A percentile compares a stretch with the other conserved stretches of the same genome.
Evolutionary conservation across 2,329 filamentous ascomycete species (phyloP).

Genomic region (Neofusicoccum sp.): DNA sequence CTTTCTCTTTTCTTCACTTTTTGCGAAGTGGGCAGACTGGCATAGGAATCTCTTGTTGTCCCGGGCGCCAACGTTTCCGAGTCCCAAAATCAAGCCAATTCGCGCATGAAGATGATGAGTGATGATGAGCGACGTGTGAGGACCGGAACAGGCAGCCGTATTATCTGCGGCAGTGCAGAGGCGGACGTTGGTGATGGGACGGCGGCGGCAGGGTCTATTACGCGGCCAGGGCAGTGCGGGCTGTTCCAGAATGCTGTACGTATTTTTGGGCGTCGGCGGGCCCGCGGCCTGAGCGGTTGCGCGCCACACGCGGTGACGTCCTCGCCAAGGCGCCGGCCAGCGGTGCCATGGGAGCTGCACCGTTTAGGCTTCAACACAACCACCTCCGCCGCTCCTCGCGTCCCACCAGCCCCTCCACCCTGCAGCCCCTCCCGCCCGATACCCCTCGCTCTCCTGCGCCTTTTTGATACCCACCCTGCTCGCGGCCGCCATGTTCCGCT

Average conservation of each 20-base stretch:
- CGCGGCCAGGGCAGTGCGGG: slow-evolving; percentile 1
- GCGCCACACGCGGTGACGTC: slow-evolving; percentile 4
- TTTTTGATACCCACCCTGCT: not conserved
- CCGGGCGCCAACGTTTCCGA: no score
- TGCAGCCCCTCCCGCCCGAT: not conserved
- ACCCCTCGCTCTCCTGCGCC: not conserved
- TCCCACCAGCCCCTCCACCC: not conserved
- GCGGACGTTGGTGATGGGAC: no score
- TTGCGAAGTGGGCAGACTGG: not conserved
- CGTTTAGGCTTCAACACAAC: slow-evolving; percentile 13
- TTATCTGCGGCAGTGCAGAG: no score
- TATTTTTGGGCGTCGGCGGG: not conserved
- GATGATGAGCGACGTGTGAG: no score
- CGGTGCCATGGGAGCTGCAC: not conserved
- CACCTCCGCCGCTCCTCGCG: not conserved
- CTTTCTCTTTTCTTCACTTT: not conserved
- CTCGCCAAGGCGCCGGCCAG: not conserved
- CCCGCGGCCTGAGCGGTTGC: not conserved
- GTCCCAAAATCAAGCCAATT: not conserved
- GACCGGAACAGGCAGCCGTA: no score
- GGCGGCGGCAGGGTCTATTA: not conserved
- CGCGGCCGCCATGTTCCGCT: slow-evolving; percentile 44
- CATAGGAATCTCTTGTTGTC: not conserved
- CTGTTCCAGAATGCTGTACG: not conserved
- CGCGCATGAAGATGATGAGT: not conserved